These are phyloP conservation scores for Funneliformis mosseae DNA, from an alignment of 192 early-diverging fungal genomes.

Conservation along the genomic window DNA sequence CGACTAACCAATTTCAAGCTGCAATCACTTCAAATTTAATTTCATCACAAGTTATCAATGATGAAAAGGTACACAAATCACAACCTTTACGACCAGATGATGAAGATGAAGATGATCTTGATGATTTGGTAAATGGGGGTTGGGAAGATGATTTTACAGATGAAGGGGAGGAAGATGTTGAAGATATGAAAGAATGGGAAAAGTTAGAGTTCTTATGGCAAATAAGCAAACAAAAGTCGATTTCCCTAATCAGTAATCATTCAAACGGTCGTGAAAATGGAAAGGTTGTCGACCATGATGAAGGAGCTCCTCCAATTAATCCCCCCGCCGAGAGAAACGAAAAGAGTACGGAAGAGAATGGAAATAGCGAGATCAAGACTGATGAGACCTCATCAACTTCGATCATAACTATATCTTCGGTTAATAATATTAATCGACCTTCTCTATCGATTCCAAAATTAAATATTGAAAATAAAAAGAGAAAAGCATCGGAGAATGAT, in stretches of 20 bases:
- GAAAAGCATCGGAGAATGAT: background rate
- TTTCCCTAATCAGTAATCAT: no score
- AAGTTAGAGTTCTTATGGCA: background rate
- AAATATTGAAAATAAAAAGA: background rate
- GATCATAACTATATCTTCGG: no score
- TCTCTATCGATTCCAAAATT: background rate
- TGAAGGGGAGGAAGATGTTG: background rate
- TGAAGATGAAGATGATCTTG: background rate
- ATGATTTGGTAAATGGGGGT: background rate
- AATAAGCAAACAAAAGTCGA: background rate
- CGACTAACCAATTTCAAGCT: no score
- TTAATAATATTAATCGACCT: background rate
- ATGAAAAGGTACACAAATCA: background rate
- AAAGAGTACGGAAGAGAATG: background rate
- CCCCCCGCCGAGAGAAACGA: background rate
- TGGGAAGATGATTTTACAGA: background rate
- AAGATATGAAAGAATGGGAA: background rate
- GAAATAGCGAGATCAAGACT: background rate
- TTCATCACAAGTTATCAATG: no score
- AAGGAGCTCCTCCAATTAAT: background rate
- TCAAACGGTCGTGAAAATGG: background rate
- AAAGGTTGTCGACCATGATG: background rate
- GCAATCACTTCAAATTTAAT: no score
- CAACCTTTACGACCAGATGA: background rate
- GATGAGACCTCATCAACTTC: no score